Percentiles rank a stretch among this genome's conserved stretches.
These are phyloP conservation scores for Ceriops zippeliana DNA, from an alignment of 345 rosid species.

Conservation along the genomic window DNA sequence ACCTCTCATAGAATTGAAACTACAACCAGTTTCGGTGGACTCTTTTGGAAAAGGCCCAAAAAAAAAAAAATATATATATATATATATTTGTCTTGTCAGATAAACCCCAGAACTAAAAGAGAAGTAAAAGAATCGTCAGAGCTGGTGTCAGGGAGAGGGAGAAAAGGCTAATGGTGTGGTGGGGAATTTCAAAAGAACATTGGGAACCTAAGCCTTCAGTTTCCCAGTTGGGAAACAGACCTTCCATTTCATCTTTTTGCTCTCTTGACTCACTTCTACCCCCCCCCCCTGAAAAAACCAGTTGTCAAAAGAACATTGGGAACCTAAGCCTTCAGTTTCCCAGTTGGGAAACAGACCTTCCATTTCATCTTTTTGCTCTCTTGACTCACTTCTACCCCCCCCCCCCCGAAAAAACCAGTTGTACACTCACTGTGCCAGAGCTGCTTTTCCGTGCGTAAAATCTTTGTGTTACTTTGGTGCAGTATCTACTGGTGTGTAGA, in stretches of 20 bases:
- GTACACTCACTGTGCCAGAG: too few relatives aligned
- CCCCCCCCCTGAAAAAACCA: too few relatives aligned
- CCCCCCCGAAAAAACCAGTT: too few relatives aligned
- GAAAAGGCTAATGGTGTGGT: neutral
- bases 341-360: constrained; percentile 7
- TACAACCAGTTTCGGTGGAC: neutral
- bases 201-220: constrained; percentile 14
- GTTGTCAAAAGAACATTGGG: constrained; percentile 5
- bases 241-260: neutral
- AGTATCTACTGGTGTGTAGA: too few relatives aligned
- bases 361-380: neutral
- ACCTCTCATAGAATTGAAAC: neutral
- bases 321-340: constrained; percentile 13
- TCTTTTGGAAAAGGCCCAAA: neutral
- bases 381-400: neutral
- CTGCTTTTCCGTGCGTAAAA: too few relatives aligned
- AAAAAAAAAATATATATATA: neutral
- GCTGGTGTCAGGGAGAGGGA: neutral
- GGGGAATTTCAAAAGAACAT: neutral
- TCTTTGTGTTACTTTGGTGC: too few relatives aligned
- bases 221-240: constrained; percentile 16
- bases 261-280: neutral
- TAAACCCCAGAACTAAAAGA: neutral
- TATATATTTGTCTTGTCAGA: neutral
- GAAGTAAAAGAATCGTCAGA: neutral